Conservation (phyloP, 2,329 filamentous ascomycete species). For the Colletotrichum orbiculare region DNA sequence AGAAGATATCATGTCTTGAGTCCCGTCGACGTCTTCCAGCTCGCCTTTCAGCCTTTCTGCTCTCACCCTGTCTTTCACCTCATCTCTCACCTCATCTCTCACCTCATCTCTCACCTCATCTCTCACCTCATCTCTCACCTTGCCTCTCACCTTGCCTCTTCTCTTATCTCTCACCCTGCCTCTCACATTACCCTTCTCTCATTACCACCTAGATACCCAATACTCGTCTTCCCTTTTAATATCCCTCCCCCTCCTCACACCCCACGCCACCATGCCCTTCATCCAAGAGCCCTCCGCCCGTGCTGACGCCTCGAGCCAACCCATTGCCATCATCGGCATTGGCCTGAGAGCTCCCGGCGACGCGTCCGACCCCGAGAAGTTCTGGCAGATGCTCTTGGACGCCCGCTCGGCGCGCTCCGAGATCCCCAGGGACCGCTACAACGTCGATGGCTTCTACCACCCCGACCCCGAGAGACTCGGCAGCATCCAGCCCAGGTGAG, state of each 20-base stretch:
- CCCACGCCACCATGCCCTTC: conserved; percentile 18
- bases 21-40: not conserved
- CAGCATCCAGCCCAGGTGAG: conserved; percentile 36
- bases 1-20: no score
- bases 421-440: conserved; percentile 39
- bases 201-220: conserved; percentile 20
- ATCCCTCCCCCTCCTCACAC: conserved; percentile 1
- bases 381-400: conserved; percentile 48
- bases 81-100: no score
- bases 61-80: no score
- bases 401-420: conserved; percentile 31
- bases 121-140: no score
- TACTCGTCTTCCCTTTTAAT: conserved; percentile 11
- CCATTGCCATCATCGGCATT: conserved; percentile 54
- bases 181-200: not conserved
- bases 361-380: conserved; percentile 45
- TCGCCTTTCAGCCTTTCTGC: not conserved
- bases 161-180: no score
- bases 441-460: conserved; percentile 41
- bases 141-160: no score
- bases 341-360: conserved; percentile 53
- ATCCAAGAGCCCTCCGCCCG: conserved; percentile 15
- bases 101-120: no score
- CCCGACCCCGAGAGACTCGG: conserved; percentile 37
- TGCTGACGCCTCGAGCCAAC: conserved; percentile 33